Evolutionary conservation across 345 rosid species (phyloP).

Genomic region (Noccaea bulbosa): DNA sequence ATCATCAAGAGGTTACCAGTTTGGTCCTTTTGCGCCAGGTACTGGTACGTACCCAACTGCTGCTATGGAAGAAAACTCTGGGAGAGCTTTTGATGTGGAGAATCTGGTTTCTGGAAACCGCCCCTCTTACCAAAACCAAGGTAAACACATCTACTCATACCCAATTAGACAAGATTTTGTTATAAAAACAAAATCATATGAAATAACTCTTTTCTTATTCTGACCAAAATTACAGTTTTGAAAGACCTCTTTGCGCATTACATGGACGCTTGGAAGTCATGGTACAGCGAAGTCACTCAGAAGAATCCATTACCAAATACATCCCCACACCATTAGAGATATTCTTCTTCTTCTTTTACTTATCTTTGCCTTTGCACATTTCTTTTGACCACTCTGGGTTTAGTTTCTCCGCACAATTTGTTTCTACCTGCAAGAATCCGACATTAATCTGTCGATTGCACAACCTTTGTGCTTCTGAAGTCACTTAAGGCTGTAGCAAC

Average conservation of each 20-base stretch:
- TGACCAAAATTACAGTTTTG: conserved; percentile 59
- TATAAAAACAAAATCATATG: not conserved
- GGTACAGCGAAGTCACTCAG: conserved; percentile 76
- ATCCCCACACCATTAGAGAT: conserved; percentile 41
- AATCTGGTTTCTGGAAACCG: conserved; percentile 59
- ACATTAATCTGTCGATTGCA: conserved; percentile 15
- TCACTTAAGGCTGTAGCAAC: conserved; percentile 26
- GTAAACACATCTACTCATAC: conserved; percentile 38
- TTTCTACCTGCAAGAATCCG: conserved; percentile 36
- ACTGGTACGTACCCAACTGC: conserved; percentile 35
- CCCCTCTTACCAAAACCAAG: conserved; percentile 82
- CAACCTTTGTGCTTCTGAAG: conserved; percentile 26
- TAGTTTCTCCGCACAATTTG: conserved; percentile 32
- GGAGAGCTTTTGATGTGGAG: conserved; percentile 57
- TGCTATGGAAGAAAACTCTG: conserved; percentile 41
- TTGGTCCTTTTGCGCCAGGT: conserved; percentile 83
- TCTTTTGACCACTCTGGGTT: conserved; percentile 23
- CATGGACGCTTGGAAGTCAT: conserved; percentile 89
- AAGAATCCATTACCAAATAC: conserved; percentile 51
- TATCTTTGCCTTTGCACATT: conserved; percentile 25
- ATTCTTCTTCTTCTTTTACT: not conserved
- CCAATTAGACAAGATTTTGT: conserved; percentile 2
- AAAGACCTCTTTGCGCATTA: conserved; percentile 85
- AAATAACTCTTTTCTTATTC: conserved; percentile 11
- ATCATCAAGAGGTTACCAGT: conserved; percentile 54